Conservation (phyloP, 345 rosid species). For the Aegle marmelos region DNA sequence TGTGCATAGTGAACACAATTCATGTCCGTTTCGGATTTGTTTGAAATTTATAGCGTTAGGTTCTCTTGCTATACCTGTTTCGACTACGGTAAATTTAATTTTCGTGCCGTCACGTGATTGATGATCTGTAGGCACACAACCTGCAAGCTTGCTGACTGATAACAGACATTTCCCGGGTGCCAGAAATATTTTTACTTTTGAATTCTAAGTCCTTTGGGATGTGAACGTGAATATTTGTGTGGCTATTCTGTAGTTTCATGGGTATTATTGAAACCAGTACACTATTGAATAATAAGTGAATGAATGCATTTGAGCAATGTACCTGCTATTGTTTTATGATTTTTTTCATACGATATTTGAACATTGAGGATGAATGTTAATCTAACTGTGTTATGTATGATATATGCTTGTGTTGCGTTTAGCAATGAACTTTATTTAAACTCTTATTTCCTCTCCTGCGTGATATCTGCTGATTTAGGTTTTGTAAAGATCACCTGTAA, state of each 20-base stretch:
- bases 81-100: no score
- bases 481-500: background rate
- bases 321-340: background rate
- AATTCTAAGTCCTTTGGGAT: background rate
- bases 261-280: background rate
- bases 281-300: background rate
- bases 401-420: background rate
- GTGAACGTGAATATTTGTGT: background rate
- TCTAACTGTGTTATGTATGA: background rate
- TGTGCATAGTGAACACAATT: background rate
- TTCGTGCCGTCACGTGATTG: background rate
- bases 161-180: background rate
- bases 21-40: background rate
- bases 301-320: no score
- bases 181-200: background rate
- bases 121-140: background rate
- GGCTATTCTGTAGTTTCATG: background rate
- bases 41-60: background rate
- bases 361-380: background rate
- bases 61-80: background rate
- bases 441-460: background rate
- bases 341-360: background rate
- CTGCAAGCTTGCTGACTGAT: background rate
- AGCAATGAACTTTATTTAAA: background rate
- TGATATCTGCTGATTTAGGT: background rate